These are phyloP conservation scores for Cladosporium sphaerospermum DNA, from an alignment of 2,329 filamentous ascomycete species.

Conservation along the genomic window DNA sequence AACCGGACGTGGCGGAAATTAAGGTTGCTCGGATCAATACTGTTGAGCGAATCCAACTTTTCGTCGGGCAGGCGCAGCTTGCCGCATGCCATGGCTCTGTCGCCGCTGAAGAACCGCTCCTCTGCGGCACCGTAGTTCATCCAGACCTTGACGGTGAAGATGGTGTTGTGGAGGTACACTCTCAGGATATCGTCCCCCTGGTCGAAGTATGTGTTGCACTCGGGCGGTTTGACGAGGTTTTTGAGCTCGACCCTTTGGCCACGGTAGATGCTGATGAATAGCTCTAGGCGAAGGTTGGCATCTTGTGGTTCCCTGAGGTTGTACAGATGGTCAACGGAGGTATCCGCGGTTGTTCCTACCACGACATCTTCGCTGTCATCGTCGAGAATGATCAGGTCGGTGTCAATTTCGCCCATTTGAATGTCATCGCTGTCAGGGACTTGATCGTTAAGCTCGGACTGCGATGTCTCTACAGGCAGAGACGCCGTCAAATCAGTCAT, in stretches of 20 bases:
- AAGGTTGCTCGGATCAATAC: neutral
- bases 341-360: neutral
- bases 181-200: constrained; percentile 6
- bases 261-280: neutral
- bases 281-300: neutral
- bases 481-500: neutral
- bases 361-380: neutral
- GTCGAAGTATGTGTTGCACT: neutral
- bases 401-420: neutral
- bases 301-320: neutral
- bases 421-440: neutral
- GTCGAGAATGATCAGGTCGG: neutral
- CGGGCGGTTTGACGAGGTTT: neutral
- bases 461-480: neutral
- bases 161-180: constrained; percentile 11
- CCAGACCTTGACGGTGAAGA: constrained; percentile 15
- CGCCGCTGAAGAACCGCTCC: constrained; percentile 13
- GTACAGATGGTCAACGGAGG: neutral
- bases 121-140: constrained; percentile 19
- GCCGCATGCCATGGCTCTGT: neutral
- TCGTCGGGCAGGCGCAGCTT: neutral
- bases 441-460: neutral
- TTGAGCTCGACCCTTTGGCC: neutral
- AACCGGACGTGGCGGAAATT: constrained; percentile 1
- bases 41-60: neutral